Evolutionary conservation across 257 asterid species (phyloP), one percentile per base, ranked within the genome.

Genomic region (Scutellaria galericulata): DNA sequence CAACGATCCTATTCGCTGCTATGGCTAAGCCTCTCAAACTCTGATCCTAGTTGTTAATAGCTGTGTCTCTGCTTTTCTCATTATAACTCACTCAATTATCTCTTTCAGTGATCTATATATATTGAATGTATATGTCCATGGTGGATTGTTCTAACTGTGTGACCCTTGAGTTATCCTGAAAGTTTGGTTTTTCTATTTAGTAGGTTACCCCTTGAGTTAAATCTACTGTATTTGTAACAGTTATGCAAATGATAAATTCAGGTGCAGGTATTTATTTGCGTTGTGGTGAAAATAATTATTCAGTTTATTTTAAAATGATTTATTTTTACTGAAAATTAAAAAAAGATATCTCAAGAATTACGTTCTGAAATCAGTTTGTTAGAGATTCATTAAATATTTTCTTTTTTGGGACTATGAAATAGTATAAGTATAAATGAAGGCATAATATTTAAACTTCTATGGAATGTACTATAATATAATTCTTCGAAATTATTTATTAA

Each of bases 1-100:
- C 86, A 91, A 84, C n/a, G 99, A 94, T 78, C 96, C 99, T 5
- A 94, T 94, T 61, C 87, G 98, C 27, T 94, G 99, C 88, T 94
- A 94, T 1, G 99, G 98, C 55, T 93, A 41, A 73, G 1, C 7
- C 9, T 35, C 5, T 37, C 47, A 11, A 45, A 9, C 7, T 56
- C 59, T 58, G 57, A 31, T 55, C 37, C 31, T 77, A 15, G 63
- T 41, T 77, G 73, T 74, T 45, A 22, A 74, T 60, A 78, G 76
- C 51, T 45, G 51, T 35, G 42, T 35, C 41, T 14, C 67, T 45
- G 37, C 7, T 55, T 72, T 14, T 20, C 9, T 52, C 8, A 1
- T n/a, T 55, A 9, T 8, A 65, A 64, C 58, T 10, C 57, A 56
- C 52, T 68, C 13, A n/a, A n/a, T n/a, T 44, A 35, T n/a, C 54